A percentile compares a stretch with the other conserved stretches of the same genome.
Conservation (phyloP, 768 basidiomycete genomes). For the Phaeotremella skinneri region DNA sequence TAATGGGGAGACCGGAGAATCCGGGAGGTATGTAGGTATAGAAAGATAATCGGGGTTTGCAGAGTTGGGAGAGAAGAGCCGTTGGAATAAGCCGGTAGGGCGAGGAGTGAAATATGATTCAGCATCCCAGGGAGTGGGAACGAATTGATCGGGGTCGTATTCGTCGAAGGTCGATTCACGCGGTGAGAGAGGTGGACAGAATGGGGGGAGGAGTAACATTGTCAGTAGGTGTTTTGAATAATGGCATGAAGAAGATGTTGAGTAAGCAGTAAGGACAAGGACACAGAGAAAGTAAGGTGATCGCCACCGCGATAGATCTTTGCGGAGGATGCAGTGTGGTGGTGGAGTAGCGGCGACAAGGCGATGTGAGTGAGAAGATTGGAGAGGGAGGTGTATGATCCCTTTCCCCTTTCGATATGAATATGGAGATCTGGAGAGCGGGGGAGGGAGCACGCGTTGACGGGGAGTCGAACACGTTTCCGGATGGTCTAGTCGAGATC, state of each 20-base stretch:
- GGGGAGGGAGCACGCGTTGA: not conserved
- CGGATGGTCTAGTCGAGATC: not conserved
- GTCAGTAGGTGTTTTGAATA: slow-evolving; percentile 10
- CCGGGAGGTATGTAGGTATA: slow-evolving; percentile 10
- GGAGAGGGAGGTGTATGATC: not conserved
- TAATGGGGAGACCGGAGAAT: slow-evolving; percentile 1
- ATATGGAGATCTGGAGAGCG: not conserved
- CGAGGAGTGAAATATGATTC: slow-evolving; percentile 1
- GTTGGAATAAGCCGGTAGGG: slow-evolving; percentile 9
- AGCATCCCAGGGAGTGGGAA: not conserved
- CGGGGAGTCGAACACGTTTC: not conserved
- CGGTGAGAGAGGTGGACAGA: slow-evolving; percentile 3
- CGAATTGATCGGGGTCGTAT: not conserved
- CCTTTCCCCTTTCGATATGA: too few species aligned
- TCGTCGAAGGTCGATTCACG: not conserved
- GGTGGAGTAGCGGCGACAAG: not conserved
- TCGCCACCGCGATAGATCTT: not conserved
- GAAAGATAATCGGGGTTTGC: slow-evolving; percentile 7
- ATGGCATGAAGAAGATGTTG: not conserved
- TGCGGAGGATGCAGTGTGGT: not conserved
- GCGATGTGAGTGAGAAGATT: not conserved
- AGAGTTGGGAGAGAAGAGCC: slow-evolving; percentile 9
- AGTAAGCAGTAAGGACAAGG: not conserved
- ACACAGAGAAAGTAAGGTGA: not conserved
- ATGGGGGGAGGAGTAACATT: slow-evolving; percentile 6